A percentile compares a stretch with the other conserved stretches of the same genome.
These are phyloP conservation scores for Pilatotrama ljubarskyi DNA, from an alignment of 768 basidiomycete species.

Conservation along the genomic window DNA sequence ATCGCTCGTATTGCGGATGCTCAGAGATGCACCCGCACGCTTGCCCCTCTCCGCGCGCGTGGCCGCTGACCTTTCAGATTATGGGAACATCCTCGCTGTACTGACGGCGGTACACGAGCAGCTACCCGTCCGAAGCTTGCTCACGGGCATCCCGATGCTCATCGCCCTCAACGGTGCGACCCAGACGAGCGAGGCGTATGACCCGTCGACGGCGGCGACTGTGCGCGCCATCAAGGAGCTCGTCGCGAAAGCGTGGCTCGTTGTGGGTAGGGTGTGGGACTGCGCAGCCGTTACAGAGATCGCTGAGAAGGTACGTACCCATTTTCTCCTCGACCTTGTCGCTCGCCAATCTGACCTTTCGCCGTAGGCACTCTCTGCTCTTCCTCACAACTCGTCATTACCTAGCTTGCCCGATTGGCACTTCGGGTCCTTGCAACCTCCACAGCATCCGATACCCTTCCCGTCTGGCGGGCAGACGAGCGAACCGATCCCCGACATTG, in stretches of 20 bases:
- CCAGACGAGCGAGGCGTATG: conserved; percentile 41
- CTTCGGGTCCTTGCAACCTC: conserved; percentile 44
- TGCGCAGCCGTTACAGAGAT: conserved; percentile 51
- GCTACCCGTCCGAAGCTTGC: conserved; percentile 71
- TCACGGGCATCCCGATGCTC: conserved; percentile 85
- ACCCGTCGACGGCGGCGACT: conserved; percentile 40
- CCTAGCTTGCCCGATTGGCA: conserved; percentile 39
- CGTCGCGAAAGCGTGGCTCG: conserved; percentile 63
- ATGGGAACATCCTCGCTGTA: conserved; percentile 67
- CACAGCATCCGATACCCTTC: conserved; percentile 47
- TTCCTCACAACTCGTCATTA: conserved; percentile 9
- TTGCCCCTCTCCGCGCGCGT: conserved; percentile 41
- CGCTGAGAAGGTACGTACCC: conserved; percentile 52
- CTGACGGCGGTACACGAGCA: conserved; percentile 67
- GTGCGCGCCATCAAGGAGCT: conserved; percentile 60
- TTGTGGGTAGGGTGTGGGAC: conserved; percentile 73
- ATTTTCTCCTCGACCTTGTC: not conserved
- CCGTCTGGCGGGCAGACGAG: conserved; percentile 29
- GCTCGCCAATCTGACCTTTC: not conserved
- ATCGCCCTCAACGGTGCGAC: conserved; percentile 65
- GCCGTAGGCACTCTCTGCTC: conserved; percentile 14
- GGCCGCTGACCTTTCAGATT: conserved; percentile 71
- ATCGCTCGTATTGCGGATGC: conserved; percentile 52
- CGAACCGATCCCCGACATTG: conserved; percentile 44
- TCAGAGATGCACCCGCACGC: conserved; percentile 48